These are phyloP conservation scores for Gossypium turneri DNA, from an alignment of 345 rosid species.

Conservation along the genomic window DNA sequence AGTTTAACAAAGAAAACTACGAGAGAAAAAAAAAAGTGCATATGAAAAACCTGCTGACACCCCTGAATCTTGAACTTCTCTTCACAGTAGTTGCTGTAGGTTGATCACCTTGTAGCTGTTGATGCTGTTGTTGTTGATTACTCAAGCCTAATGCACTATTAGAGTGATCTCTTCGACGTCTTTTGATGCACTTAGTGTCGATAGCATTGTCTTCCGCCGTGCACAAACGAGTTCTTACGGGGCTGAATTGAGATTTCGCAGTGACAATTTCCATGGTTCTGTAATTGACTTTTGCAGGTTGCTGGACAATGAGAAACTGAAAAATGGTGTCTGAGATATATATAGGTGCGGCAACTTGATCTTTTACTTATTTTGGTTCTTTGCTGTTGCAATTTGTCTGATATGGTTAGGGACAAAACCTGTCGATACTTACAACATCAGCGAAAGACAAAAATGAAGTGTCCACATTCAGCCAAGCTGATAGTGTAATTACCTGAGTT, in stretches of 20 bases:
- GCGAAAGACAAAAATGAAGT: neutral
- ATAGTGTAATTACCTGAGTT: neutral
- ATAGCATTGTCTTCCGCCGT: constrained; percentile 13
- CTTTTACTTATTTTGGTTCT: neutral
- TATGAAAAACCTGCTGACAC: constrained; percentile 50
- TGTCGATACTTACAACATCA: constrained; percentile 3
- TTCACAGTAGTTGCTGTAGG: constrained; percentile 44
- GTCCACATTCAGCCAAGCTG: neutral
- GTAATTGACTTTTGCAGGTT: neutral
- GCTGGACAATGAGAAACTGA: neutral
- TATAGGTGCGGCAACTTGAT: neutral
- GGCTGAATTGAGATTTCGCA: constrained; percentile 36
- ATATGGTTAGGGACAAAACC: neutral
- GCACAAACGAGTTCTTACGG: constrained; percentile 21
- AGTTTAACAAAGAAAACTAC: neutral
- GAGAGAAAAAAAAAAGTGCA: neutral
- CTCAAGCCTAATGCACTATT: constrained; percentile 7
- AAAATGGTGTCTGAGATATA: neutral
- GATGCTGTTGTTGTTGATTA: constrained; percentile 19
- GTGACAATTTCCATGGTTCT: constrained; percentile 33
- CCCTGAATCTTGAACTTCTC: constrained; percentile 68
- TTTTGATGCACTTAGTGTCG: constrained; percentile 30
- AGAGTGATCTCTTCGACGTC: constrained; percentile 42
- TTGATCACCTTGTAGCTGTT: constrained; percentile 26
- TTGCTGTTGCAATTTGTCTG: constrained; percentile 10